A percentile compares a stretch with the other conserved stretches of the same genome.
Evolutionary conservation across 2,329 filamentous ascomycete species (phyloP).

Genomic region (Fusarium abutilonis): DNA sequence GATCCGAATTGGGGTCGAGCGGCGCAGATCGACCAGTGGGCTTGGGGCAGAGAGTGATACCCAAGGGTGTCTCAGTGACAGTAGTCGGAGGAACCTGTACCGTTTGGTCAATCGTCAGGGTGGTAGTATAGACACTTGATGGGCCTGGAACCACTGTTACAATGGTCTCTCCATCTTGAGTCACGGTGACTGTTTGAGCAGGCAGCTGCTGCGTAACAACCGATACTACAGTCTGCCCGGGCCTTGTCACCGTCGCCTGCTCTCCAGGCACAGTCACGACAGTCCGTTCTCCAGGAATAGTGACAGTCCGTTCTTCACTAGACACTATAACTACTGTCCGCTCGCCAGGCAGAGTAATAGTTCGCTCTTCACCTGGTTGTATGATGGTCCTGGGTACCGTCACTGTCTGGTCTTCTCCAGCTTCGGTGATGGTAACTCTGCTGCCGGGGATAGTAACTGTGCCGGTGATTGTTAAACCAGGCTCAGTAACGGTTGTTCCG

Average conservation of each 20-base stretch:
- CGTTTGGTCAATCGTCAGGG: constrained; percentile 45
- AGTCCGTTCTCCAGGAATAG: constrained; percentile 39
- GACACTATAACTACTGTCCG: constrained; percentile 37
- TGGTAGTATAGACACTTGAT: constrained; percentile 47
- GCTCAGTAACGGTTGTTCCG: constrained; percentile 19
- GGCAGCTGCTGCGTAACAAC: constrained; percentile 47
- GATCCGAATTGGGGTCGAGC: constrained; percentile 52
- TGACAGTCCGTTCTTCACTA: constrained; percentile 40
- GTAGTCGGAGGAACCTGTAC: constrained; percentile 46
- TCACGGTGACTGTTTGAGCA: constrained; percentile 48
- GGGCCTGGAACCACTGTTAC: constrained; percentile 45
- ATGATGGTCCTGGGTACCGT: constrained; percentile 30
- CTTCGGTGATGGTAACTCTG: constrained; percentile 28
- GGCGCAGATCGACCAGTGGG: constrained; percentile 53
- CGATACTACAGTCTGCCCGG: constrained; percentile 47
- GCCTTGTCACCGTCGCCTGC: constrained; percentile 42
- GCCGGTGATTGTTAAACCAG: constrained; percentile 26
- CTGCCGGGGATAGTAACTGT: constrained; percentile 24
- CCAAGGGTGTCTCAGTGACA: constrained; percentile 43
- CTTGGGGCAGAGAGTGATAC: constrained; percentile 56
- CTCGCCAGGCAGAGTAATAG: constrained; percentile 41
- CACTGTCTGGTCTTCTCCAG: constrained; percentile 22
- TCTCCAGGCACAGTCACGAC: constrained; percentile 37
- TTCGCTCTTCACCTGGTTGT: constrained; percentile 30
- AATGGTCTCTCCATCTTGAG: constrained; percentile 44